Evolutionary conservation across 179 eudicot genomes (phyloP).

Genomic region (Sideroxylon spinosum): DNA sequence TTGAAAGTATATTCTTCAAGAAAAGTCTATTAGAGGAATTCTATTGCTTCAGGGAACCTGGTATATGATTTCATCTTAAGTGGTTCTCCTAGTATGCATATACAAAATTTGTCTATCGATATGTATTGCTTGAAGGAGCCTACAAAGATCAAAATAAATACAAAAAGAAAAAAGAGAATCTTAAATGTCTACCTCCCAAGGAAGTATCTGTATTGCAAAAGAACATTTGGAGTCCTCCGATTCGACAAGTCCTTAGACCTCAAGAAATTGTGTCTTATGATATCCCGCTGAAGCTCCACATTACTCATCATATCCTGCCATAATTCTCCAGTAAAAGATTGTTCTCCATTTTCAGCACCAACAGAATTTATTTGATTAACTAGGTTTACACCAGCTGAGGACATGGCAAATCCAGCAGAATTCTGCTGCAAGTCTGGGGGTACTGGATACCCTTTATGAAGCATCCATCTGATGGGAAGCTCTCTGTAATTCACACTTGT

Average conservation of each 20-base stretch:
- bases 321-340: constrained; percentile 77
- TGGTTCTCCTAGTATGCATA: not conserved
- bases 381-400: constrained; percentile 20
- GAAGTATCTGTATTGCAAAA: constrained; percentile 71
- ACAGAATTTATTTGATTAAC: constrained; percentile 4
- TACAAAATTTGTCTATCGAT: not conserved
- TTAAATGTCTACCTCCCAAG: constrained; percentile 63
- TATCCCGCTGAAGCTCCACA: constrained; percentile 49
- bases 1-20: not conserved
- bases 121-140: not conserved
- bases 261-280: constrained; percentile 64
- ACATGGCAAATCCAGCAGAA: constrained; percentile 41
- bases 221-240: constrained; percentile 58
- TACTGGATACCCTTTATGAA: constrained; percentile 77
- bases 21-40: not conserved
- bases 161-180: not conserved
- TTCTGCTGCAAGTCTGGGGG: constrained; percentile 73
- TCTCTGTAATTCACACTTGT: constrained; percentile 50
- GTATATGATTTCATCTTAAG: not conserved
- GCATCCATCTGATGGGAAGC: constrained; percentile 95
- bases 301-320: constrained; percentile 63
- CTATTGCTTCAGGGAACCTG: not conserved
- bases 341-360: constrained; percentile 31
- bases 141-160: not conserved
- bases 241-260: constrained; percentile 65